phyloP scores from a whole-genome alignment of 1,284 basidiomycete genomes.

The Abortiporus biennis region DNA sequence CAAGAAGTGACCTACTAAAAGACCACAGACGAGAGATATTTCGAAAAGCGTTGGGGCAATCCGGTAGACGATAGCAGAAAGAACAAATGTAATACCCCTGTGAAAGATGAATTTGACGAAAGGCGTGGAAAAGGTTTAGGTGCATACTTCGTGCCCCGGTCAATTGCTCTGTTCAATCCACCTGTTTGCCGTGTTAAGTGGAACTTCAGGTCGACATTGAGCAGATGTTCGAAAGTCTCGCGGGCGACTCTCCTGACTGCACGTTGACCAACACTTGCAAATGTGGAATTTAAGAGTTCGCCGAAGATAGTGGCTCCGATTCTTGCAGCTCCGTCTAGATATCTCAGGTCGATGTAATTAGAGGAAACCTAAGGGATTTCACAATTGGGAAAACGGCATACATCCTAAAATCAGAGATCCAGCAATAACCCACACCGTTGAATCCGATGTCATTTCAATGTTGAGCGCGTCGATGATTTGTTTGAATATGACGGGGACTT shows the following conservation, averaged over 20 bases:
- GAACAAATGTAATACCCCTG: conserved; percentile 94
- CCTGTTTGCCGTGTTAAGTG: conserved; percentile 94
- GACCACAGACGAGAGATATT: conserved; percentile 96
- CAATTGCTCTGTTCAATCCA: conserved; percentile 93
- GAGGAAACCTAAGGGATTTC: not conserved
- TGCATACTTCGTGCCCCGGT: conserved; percentile 90
- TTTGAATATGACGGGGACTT: conserved; percentile 97
- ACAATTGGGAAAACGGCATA: conserved; percentile 35
- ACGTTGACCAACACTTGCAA: conserved; percentile 92
- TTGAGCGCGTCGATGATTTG: conserved; percentile 86
- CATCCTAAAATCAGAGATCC: conserved; percentile 90
- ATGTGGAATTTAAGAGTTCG: conserved; percentile 93
- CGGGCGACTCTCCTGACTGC: conserved; percentile 92
- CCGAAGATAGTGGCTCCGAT: conserved; percentile 87
- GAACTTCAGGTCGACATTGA: conserved; percentile 89
- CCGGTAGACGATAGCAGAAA: conserved; percentile 92
- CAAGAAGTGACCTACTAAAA: conserved; percentile 54
- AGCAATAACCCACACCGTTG: conserved; percentile 88
- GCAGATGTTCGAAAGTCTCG: conserved; percentile 90
- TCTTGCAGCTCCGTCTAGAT: conserved; percentile 82
- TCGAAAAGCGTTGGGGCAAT: conserved; percentile 95
- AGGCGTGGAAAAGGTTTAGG: not conserved
- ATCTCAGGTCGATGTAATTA: conserved; percentile 1
- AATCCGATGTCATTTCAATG: conserved; percentile 70
- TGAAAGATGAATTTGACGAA: not conserved